Conservation (phyloP, 2,329 filamentous ascomycete genomes). For the Rasamsonia emersonii region DNA sequence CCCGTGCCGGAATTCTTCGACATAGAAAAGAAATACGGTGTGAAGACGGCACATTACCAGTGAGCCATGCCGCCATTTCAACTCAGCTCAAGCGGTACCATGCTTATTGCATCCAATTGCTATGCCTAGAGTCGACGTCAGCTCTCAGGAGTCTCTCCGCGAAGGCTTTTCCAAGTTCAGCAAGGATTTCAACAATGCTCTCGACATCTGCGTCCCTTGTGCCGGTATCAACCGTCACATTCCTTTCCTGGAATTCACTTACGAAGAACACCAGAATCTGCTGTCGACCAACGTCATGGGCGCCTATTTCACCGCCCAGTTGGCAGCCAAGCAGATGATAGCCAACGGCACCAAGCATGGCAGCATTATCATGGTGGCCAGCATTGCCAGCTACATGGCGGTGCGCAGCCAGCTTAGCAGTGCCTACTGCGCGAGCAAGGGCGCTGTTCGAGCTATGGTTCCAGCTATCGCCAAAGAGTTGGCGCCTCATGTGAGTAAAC, state of each 20-base stretch:
- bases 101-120: no score
- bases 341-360: slow-evolving; percentile 42
- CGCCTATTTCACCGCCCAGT: slow-evolving; percentile 39
- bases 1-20: slow-evolving; percentile 31
- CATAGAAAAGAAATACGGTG: slow-evolving; percentile 33
- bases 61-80: slow-evolving; percentile 9
- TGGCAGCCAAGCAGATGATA: slow-evolving; percentile 45
- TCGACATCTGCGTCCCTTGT: slow-evolving; percentile 33
- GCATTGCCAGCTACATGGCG: slow-evolving; percentile 46
- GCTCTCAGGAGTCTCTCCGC: no score
- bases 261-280: slow-evolving; percentile 34
- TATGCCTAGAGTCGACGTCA: neutral
- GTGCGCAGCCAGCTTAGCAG: slow-evolving; percentile 41
- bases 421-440: slow-evolving; percentile 42
- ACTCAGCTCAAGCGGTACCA: no score
- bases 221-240: slow-evolving; percentile 40
- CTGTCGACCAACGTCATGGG: slow-evolving; percentile 38
- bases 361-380: slow-evolving; percentile 47
- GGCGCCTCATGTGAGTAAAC: slow-evolving; percentile 26
- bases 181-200: no score
- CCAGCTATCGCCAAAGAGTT: slow-evolving; percentile 41
- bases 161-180: no score
- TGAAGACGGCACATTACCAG: slow-evolving; percentile 35
- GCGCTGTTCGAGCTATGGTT: slow-evolving; percentile 40
- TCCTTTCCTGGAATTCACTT: slow-evolving; percentile 37